Percentiles rank a stretch among this genome's conserved stretches.
These are phyloP conservation scores for Aspergillus thermomutatus DNA, from an alignment of 2,329 filamentous ascomycete genomes.

Conservation along the genomic window DNA sequence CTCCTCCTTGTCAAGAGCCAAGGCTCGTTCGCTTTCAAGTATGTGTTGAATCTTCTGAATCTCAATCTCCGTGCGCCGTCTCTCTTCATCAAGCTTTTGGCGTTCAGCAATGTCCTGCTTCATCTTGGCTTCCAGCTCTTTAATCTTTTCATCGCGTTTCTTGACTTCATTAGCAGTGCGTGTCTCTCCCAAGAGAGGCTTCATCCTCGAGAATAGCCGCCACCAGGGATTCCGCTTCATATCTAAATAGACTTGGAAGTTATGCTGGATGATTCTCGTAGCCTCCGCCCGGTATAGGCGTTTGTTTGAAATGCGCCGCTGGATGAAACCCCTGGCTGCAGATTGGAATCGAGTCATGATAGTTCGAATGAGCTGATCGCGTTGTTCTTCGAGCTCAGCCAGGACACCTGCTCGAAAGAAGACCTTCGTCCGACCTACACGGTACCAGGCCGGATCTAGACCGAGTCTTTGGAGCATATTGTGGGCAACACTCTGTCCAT, in stretches of 20 bases:
- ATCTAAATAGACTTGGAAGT: conserved; percentile 87
- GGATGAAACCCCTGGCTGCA: conserved; percentile 81
- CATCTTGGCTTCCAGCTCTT: conserved; percentile 80
- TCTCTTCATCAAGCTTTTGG: conserved; percentile 83
- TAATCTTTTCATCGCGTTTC: conserved; percentile 90
- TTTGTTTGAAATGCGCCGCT: conserved; percentile 86
- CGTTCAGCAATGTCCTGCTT: conserved; percentile 69
- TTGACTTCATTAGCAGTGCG: conserved; percentile 91
- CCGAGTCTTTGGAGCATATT: conserved; percentile 87
- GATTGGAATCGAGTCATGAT: conserved; percentile 95
- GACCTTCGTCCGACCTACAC: conserved; percentile 93
- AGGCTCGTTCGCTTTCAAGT: conserved; percentile 89
- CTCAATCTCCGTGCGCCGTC: conserved; percentile 80
- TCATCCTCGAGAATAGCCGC: conserved; percentile 92
- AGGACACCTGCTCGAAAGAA: conserved; percentile 97
- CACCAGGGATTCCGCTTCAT: conserved; percentile 96
- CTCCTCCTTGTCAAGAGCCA: conserved; percentile 96
- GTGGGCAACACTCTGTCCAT: conserved; percentile 79
- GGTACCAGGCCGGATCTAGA: conserved; percentile 80
- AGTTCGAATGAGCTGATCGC: conserved; percentile 85
- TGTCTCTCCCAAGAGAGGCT: conserved; percentile 86
- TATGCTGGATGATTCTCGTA: conserved; percentile 88
- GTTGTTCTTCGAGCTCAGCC: conserved; percentile 92
- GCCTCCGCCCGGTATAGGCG: conserved; percentile 91
- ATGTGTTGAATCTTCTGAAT: conserved; percentile 89